Evolutionary conservation across 768 basidiomycete species (phyloP), one percentile per base, ranked within the genome.

Genomic region (Leucosporidium creatinivorum): DNA sequence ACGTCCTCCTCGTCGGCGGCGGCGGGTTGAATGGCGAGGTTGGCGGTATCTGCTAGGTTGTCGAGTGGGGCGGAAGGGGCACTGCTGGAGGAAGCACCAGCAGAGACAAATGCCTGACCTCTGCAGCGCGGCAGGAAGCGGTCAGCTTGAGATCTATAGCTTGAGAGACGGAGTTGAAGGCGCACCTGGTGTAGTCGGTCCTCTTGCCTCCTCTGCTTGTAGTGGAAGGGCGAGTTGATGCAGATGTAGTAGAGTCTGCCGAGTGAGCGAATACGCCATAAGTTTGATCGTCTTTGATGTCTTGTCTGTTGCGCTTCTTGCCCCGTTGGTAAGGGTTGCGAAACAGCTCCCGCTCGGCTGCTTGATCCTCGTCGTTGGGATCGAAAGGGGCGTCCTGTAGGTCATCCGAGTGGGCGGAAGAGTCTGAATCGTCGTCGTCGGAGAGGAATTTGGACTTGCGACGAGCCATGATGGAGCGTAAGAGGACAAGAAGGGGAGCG

Each of bases 291-390:
- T 91, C 88, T 75, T 86, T 87, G 30, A 81, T 85, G 65, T 81
- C 67, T 79, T 75, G 85, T 68, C 85, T 81, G 76, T 89, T 91
- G 73, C 83, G 80, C 69, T 84, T 73, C 44, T 60, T 62, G 26
- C 74, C 68, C 48, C 69, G 28, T 4, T 61, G 80, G 79, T 90
- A 90, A 5, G 89, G 89, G 69, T 89, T 84, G 74, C 86, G 83
- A 77, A 89, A 89, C 12, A 89, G 83, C 44, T 83, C 84, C 15
- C 86, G 87, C 76, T 91, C 90, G 44, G 85, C 91, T 44, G 84
- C 82, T 18, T 81, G 81, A 75, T 88, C 87, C 4, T 85, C 83
- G 64, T 76, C 75, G 73, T 87, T 83, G 39, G 79, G 76, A 65
- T 83, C 81, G 68, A 81, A 79, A n/a, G 81, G 80, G 44, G 72